These are phyloP conservation scores for Salix caprea DNA, from an alignment of 345 rosid species.

Conservation along the genomic window DNA sequence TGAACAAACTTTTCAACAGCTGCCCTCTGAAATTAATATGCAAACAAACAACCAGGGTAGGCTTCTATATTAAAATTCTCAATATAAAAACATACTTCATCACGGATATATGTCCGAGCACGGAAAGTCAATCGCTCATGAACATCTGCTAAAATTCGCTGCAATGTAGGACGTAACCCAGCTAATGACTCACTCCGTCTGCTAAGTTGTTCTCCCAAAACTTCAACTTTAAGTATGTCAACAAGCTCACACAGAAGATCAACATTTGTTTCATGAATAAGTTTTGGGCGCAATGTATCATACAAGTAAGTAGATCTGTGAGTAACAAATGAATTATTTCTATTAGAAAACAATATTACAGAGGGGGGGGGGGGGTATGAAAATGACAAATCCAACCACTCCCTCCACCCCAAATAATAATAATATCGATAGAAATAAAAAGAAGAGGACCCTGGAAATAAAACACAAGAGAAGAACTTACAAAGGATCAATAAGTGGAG, in stretches of 20 bases:
- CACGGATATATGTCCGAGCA: conserved; percentile 92
- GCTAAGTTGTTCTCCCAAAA: conserved; percentile 75
- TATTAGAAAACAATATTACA: no score
- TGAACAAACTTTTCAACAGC: neutral
- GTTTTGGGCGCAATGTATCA: conserved; percentile 88
- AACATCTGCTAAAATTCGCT: conserved; percentile 89
- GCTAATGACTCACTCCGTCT: conserved; percentile 76
- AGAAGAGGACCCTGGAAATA: neutral
- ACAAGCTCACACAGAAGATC: conserved; percentile 95
- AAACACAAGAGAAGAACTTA: conserved; percentile 35
- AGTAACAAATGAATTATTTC: neutral
- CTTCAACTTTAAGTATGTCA: conserved; percentile 92
- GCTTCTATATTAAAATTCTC: neutral
- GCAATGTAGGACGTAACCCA: conserved; percentile 79
- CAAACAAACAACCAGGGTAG: neutral
- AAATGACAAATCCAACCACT: no score
- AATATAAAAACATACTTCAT: conserved; percentile 54
- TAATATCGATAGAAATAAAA: neutral
- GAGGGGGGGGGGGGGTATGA: no score
- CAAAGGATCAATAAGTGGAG: conserved; percentile 91
- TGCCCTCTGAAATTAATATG: neutral
- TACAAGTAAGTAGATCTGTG: conserved; percentile 84
- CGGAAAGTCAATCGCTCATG: conserved; percentile 92
- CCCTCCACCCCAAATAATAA: no score
- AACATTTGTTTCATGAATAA: conserved; percentile 80